phyloP scores from a whole-genome alignment of 2,329 filamentous ascomycete species.

The Colletotrichum sp. region DNA sequence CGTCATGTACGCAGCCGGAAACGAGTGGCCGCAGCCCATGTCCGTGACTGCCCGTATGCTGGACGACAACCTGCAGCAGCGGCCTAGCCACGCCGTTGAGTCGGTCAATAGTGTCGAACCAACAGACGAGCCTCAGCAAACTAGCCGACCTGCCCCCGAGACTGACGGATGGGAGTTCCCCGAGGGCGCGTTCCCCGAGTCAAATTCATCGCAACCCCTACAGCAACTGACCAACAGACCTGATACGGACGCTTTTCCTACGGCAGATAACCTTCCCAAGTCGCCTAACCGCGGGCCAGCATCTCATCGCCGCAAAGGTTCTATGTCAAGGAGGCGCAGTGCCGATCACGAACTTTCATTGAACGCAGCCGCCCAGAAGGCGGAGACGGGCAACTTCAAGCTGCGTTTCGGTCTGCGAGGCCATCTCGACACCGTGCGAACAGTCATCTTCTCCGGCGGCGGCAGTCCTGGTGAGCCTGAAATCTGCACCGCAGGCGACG shows the following conservation, averaged over 20 bases:
- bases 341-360: slow-evolving; percentile 69
- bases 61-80: slow-evolving; percentile 35
- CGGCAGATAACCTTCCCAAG: slow-evolving; percentile 79
- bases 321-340: slow-evolving; percentile 73
- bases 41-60: slow-evolving; percentile 30
- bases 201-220: slow-evolving; percentile 45
- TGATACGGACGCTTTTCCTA: slow-evolving; percentile 88
- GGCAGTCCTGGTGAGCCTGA: slow-evolving; percentile 95
- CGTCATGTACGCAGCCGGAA: slow-evolving; percentile 37
- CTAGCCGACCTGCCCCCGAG: slow-evolving; percentile 49
- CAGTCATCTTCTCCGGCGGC: slow-evolving; percentile 95
- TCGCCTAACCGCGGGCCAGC: slow-evolving; percentile 75
- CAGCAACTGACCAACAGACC: slow-evolving; percentile 67
- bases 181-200: slow-evolving; percentile 71
- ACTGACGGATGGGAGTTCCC: slow-evolving; percentile 93
- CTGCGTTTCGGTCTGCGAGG: slow-evolving; percentile 90
- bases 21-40: slow-evolving; percentile 36
- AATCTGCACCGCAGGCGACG: slow-evolving; percentile 94
- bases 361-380: slow-evolving; percentile 56
- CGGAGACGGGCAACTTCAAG: slow-evolving; percentile 83
- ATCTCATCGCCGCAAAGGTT: slow-evolving; percentile 81
- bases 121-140: slow-evolving; percentile 42
- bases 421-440: slow-evolving; percentile 91
- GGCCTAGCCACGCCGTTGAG: slow-evolving; percentile 44
- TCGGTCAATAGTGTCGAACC: slow-evolving; percentile 42